Base-by-base conservation (phyloP, 1,284 basidiomycete genomes). In the Sphagnurus paluster region DNA sequence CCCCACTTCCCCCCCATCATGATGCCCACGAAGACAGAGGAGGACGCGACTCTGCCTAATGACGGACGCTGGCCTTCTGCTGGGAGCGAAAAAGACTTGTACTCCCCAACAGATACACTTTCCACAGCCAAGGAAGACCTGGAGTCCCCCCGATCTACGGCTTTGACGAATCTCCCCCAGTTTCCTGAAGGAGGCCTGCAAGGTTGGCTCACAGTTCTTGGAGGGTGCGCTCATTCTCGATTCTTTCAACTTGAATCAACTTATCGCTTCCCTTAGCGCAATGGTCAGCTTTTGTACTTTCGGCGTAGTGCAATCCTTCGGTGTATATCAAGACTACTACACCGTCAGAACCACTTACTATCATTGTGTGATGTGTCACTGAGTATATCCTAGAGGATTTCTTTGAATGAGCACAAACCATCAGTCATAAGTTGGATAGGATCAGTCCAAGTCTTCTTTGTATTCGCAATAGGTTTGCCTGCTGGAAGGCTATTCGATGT, bases 281-380 rank as follows among this genome's bases (percentile, higher is more conserved):
- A 56, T 66, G 43, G 56, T 66, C 10, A 53, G 67, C 20, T 69
- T 70, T 35, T 62, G 59, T 46, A 68, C 63, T 1, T 68, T 69
- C 55, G 74, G 67, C 32, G 65, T 64, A 20, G 68, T 66, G 25
- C 66, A 70, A 43, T 70, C 72, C 2, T 76, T 71, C 43, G 74
- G 75, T 11, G 74, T 74, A 3, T 75, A 71, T 48, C 69, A 76
- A 61, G 72, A 76, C 63, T 67, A 70, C 52, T 68, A 71, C 55
- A 65, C 66, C 42, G 62, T 73, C 42, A 54, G 62, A 29, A 19
- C 35, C 32, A 3, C 17, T n/a, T 14, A 3, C 17, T 5, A 19
- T 10, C 24, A 24, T 29, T 26, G 5, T 36, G 25, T 11, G 10
- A 39, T 5, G 39, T 14, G 21, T 23, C 26, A 36, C 41, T 30